Evolutionary conservation across 2,329 filamentous ascomycete genomes (phyloP), one percentile per base, ranked within the genome.

Genomic region (Fonsecaea pedrosoi): DNA sequence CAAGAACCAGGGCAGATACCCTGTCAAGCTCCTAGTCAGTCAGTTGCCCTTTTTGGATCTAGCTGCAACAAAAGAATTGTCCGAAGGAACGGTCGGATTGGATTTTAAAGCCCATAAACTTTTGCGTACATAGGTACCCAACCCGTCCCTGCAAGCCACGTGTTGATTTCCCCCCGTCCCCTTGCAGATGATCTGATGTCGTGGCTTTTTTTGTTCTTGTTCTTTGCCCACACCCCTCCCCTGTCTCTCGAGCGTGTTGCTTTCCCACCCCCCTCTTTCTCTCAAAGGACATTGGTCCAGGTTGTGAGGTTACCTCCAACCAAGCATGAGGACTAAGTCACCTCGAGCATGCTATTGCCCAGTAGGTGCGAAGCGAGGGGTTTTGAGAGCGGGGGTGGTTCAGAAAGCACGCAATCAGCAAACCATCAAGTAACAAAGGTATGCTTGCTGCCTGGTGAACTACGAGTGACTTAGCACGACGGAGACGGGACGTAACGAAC

Each of bases 101-200:
- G 25, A 25, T 25, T 25, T 25, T 25, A 25, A 25, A 25, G 25
- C 25, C 25, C 25, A 25, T 50, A 12, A 50, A 18, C 18, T 21
- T 21, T 50, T 50, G 25, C 25, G 25, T 50, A n/a, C n/a, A n/a
- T n/a, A 21, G 18, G 45, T n/a, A 50, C 45, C 6, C 45, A 35
- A 38, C 9, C 50, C 42, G 50, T 56, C 12, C 50, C 56, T 65
- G 63, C 63, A 65, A 35, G 66, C 66, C 66, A 68, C 66, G 66
- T 68, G 66, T 65, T 54, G 61, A 53, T 21, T 25, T 25, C 25
- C 25, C 25, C 25, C 25, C 25, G 25, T 40, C 57, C 63, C 63
- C 63, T 61, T 65, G 65, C 65, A 67, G 60, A 55, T 42, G 54
- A 58, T 66, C 59, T 50, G 38, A 25, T 45, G 38, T 56, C 42